These are phyloP conservation scores for Epichloe typhina DNA, from an alignment of 2,329 filamentous ascomycete species.

Conservation along the genomic window DNA sequence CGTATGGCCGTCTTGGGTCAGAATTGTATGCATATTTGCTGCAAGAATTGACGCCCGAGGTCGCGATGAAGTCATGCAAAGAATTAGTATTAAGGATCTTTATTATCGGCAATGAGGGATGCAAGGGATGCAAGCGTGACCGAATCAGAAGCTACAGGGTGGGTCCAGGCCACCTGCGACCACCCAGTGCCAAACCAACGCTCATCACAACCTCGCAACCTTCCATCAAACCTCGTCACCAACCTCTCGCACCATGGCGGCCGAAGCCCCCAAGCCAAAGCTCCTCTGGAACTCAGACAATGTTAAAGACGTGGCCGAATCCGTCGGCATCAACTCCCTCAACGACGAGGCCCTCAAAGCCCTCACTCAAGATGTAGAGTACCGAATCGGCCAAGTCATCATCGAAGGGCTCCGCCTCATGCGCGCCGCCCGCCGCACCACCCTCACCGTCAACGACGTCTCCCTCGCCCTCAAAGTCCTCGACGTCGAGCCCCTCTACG, in stretches of 20 bases:
- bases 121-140: no score
- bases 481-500: slow-evolving; percentile 91
- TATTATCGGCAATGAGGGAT: not conserved
- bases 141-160: no score
- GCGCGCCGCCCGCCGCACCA: slow-evolving; percentile 78
- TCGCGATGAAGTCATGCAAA: slow-evolving; percentile 27
- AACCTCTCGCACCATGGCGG: slow-evolving; percentile 17
- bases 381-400: slow-evolving; percentile 82
- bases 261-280: slow-evolving; percentile 33
- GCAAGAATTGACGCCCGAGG: slow-evolving; percentile 42
- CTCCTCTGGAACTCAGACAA: slow-evolving; percentile 93
- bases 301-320: slow-evolving; percentile 89
- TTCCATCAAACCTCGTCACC: not conserved
- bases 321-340: slow-evolving; percentile 72
- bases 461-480: slow-evolving; percentile 73
- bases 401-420: slow-evolving; percentile 93
- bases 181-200: not conserved
- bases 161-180: no score
- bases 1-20: slow-evolving; percentile 58
- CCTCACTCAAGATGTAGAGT: slow-evolving; percentile 88
- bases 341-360: slow-evolving; percentile 78
- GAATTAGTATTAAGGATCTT: slow-evolving; percentile 15
- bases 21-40: slow-evolving; percentile 65
- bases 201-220: not conserved
- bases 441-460: slow-evolving; percentile 79